A percentile compares a stretch with the other conserved stretches of the same genome.
Evolutionary conservation across 306 rosid genomes (phyloP).

Genomic region (Elaeagnus macrophylla): DNA sequence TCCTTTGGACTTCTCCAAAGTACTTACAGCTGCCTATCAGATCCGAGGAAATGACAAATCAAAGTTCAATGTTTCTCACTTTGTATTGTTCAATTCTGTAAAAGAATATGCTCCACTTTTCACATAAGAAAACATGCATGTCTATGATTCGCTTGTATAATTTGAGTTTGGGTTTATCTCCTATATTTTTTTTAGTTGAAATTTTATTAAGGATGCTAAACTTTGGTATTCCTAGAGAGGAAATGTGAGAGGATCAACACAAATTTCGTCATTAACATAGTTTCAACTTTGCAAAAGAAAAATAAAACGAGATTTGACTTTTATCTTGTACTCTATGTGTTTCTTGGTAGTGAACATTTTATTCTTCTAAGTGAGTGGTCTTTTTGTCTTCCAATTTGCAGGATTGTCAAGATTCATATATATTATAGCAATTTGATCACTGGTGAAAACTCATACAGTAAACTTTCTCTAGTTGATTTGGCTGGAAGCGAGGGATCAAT

Average conservation of each 20-base stretch:
- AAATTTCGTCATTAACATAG: too few species aligned
- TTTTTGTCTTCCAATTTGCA: constrained; percentile 34
- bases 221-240: too few species aligned
- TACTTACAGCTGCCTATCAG: constrained; percentile 61
- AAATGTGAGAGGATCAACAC: too few species aligned
- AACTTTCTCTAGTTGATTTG: constrained; percentile 81
- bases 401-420: constrained; percentile 74
- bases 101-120: too few species aligned
- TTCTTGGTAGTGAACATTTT: constrained; percentile 8
- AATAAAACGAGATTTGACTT: neutral
- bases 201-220: too few species aligned
- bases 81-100: constrained; percentile 59
- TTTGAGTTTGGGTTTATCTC: too few species aligned
- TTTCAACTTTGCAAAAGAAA: too few species aligned
- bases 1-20: constrained; percentile 73
- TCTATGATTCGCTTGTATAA: too few species aligned
- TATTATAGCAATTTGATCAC: constrained; percentile 62
- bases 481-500: constrained; percentile 97
- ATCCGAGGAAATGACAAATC: constrained; percentile 50
- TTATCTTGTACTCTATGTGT: constrained; percentile 8
- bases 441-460: constrained; percentile 71
- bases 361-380: constrained; percentile 26
- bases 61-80: constrained; percentile 80
- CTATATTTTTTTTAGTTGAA: too few species aligned
- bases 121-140: too few species aligned